Evolutionary conservation across 805 yeast species (phyloP), one percentile per base, ranked within the genome.

Genomic region (Nakazawaea laoshanensis): DNA sequence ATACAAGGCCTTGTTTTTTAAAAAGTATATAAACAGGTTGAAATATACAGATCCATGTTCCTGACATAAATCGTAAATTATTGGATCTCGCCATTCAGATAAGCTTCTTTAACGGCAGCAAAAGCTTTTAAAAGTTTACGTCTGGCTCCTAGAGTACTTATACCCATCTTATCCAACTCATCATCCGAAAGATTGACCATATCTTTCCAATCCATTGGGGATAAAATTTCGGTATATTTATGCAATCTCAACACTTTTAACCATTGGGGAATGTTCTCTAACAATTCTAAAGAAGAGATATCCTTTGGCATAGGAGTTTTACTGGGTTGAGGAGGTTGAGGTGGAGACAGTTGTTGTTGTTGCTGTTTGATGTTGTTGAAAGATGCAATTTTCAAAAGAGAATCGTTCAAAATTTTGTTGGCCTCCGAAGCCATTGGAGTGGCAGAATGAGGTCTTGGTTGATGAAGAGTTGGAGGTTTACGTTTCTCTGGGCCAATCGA

Each of bases 131-230:
- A 61, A 53, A 92, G 69, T 59, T 92, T 92, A 37, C 96, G 73
- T 42, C 99, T 67, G 1, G 99, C 99, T 5, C 99, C 99, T 43
- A 92, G 66, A 0, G 98, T 96, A 43, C 77, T 72, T 25, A 92
- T 96, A 5, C 99, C 99, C 37, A 76, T 66, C 3, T 65, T 67
- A 43, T 79, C 86, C 47, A 92, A 65, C 37, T 75, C 71, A 4
- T 59, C 68, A 51, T 89, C 95, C 39, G 64, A 64, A 42, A 83
- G 62, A 42, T 73, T 72, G 38, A 92, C 70, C 61, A 92, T 66
- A 28, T 80, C 83, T 41, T 68, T 63, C 97, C 98, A 92, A 17
- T 70, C 65, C 42, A 79, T 64, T 40, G 74, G 77, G 46, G 79
- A 74, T 42, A 92, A 65, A 38, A 82, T 81, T 22, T 77, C 87